Conservation (phyloP, 2,329 filamentous ascomycete genomes). For the Colletotrichum limetticola region DNA sequence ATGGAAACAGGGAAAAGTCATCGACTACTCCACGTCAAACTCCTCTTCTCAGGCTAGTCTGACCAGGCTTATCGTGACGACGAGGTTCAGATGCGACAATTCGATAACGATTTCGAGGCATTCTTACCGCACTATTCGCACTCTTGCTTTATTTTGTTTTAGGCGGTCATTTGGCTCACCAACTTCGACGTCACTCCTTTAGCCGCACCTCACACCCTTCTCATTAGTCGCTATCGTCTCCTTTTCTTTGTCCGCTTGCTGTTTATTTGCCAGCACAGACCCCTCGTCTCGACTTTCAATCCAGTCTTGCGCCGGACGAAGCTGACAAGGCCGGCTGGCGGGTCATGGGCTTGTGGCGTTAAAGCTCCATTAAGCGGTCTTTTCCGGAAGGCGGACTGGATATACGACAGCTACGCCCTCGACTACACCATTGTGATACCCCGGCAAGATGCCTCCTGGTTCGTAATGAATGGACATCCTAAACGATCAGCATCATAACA, state of each 20-base stretch:
- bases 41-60: constrained; percentile 32
- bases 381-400: constrained; percentile 4
- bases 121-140: constrained; percentile 5
- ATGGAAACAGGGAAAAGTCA: neutral
- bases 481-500: constrained; percentile 13
- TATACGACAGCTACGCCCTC: neutral
- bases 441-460: constrained; percentile 37
- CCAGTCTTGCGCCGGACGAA: constrained; percentile 17
- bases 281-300: neutral
- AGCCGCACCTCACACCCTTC: neutral
- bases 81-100: constrained; percentile 27
- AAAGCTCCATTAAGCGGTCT: constrained; percentile 13
- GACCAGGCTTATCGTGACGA: constrained; percentile 33
- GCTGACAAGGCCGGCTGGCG: constrained; percentile 21
- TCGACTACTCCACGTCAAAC: constrained; percentile 27
- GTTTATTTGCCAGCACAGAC: constrained; percentile 29
- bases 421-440: constrained; percentile 1
- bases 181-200: constrained; percentile 24
- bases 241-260: constrained; percentile 24
- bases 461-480: constrained; percentile 4
- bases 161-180: neutral
- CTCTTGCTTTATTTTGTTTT: constrained; percentile 1
- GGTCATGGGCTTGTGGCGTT: constrained; percentile 35
- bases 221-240: neutral
- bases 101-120: constrained; percentile 31